Percentiles rank a stretch among this genome's conserved stretches.
Conservation (phyloP, 1,284 basidiomycete genomes). For the Tylopilus orsonianus region DNA sequence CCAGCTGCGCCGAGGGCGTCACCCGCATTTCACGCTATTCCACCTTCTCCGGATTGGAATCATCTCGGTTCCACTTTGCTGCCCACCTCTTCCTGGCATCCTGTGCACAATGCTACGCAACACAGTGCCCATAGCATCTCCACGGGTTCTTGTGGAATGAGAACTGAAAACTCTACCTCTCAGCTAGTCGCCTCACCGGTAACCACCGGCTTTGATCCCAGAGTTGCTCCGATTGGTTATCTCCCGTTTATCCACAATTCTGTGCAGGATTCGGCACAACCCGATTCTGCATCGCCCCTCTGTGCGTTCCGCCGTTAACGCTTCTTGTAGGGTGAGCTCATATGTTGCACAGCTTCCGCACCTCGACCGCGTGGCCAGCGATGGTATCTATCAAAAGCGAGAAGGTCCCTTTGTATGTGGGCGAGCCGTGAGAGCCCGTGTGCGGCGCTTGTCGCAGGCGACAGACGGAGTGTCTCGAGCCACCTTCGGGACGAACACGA, state of each 20-base stretch:
- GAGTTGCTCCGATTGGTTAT: background rate
- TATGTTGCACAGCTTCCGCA: conserved; percentile 12
- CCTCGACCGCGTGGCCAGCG: conserved; percentile 10
- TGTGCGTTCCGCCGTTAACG: conserved; percentile 15
- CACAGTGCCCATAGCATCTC: background rate
- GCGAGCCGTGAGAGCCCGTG: conserved; percentile 12
- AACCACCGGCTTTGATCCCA: background rate
- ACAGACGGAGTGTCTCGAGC: conserved; percentile 21
- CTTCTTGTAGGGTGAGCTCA: conserved; percentile 5
- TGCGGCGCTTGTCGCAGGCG: conserved; percentile 17
- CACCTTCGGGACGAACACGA: conserved; percentile 26
- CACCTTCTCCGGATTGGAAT: background rate
- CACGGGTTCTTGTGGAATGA: background rate
- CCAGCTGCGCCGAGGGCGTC: background rate
- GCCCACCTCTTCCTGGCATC: conserved; percentile 5
- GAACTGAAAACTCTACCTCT: background rate
- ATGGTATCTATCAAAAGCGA: conserved; percentile 3
- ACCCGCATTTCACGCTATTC: background rate
- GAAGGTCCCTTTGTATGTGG: conserved; percentile 26
- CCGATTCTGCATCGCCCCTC: too few species aligned
- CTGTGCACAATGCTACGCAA: conserved; percentile 4
- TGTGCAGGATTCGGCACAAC: conserved; percentile 6
- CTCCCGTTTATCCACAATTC: background rate
- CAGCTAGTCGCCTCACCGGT: conserved; percentile 1
- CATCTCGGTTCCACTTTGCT: conserved; percentile 2